These are phyloP conservation scores for Obelidium mucronatum DNA, from an alignment of 192 early-diverging fungal genomes.

Conservation along the genomic window DNA sequence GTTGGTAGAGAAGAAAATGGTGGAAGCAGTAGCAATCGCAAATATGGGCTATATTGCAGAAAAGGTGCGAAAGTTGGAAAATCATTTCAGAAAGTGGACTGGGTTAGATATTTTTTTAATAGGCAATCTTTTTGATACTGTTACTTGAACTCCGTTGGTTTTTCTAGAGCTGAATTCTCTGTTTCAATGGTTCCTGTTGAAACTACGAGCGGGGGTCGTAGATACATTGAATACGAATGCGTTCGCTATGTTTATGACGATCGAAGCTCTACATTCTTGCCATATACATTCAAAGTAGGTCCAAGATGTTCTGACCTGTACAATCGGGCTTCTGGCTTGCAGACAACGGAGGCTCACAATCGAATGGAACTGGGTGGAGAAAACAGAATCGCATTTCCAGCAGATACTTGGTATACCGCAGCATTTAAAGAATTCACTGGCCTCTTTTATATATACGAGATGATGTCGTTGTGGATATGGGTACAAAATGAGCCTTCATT, in stretches of 20 bases:
- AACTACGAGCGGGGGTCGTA: constrained; percentile 54
- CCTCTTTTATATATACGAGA: constrained; percentile 54
- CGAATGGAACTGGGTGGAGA: constrained; percentile 70
- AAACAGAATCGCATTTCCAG: constrained; percentile 73
- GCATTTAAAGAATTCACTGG: constrained; percentile 62
- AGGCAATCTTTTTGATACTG: no score
- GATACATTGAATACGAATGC: constrained; percentile 76
- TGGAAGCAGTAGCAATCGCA: constrained; percentile 34
- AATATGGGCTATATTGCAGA: constrained; percentile 46
- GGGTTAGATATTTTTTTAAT: no score
- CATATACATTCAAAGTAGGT: constrained; percentile 64
- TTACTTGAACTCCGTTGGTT: no score
- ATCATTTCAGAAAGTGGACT: constrained; percentile 19
- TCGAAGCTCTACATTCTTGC: constrained; percentile 59
- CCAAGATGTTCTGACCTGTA: constrained; percentile 46
- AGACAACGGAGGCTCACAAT: constrained; percentile 54
- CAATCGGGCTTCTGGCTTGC: constrained; percentile 50
- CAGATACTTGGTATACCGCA: constrained; percentile 62
- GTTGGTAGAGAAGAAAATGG: constrained; percentile 42
- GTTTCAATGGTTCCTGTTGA: constrained; percentile 44
- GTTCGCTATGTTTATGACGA: constrained; percentile 75
- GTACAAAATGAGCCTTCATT: constrained; percentile 6
- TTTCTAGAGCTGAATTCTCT: constrained; percentile 35
- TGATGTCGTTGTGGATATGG: constrained; percentile 54
- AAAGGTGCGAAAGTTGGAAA: constrained; percentile 37